Base-by-base conservation (phyloP, 2,329 filamentous ascomycete species). In the Neonectria faginata region DNA sequence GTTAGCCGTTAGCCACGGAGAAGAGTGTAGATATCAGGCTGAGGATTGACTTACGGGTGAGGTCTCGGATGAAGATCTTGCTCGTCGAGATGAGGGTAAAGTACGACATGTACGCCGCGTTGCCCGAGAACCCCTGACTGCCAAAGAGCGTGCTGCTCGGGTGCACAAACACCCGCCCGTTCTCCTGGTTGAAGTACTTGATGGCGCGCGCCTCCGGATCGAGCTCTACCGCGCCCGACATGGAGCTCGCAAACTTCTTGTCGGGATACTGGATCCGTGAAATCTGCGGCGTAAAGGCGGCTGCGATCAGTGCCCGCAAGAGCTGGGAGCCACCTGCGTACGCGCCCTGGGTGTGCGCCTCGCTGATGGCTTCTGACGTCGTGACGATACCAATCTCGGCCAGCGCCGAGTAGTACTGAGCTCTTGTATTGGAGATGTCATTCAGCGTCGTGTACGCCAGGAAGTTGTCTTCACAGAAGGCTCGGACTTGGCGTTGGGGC, bases 181-280 rank as follows among this genome's bases (percentile, higher is more conserved):
- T 92, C 72, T 94, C 92, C 74, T 92, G 90, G 70, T 92, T 93
- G 79, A 93, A 98, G 81, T 94, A 99, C 77, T 94, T 96, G 80
- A 99, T 97, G 3, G 91, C 92, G 57, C 90, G 87, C 5, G 95
- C 95, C 79, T 98, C 95, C 0, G 95, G 95, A 75, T 99, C 96
- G 7, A 97, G 85, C 77, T 96, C 95, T 1, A 98, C 92, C 0
- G 96, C 93, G 8, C 96, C 96, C 1, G 93, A 92, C 67, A 97
- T 88, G 2, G 92, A 93, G 39, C 90, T 89, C 12, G 92, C 92
- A 78, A 97, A 99, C 79, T 97, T 98, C 83, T 97, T 97, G 80
- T 97, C 93, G 0, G 96, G 96, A 71, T 97, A 93, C 69, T 94
- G 91, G 75, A 99, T 97, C 57, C 94, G 89, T 14, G 94, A 94